phyloP scores from a whole-genome alignment of 176 grass and related monocot genomes.

The Oryza meridionalis region DNA sequence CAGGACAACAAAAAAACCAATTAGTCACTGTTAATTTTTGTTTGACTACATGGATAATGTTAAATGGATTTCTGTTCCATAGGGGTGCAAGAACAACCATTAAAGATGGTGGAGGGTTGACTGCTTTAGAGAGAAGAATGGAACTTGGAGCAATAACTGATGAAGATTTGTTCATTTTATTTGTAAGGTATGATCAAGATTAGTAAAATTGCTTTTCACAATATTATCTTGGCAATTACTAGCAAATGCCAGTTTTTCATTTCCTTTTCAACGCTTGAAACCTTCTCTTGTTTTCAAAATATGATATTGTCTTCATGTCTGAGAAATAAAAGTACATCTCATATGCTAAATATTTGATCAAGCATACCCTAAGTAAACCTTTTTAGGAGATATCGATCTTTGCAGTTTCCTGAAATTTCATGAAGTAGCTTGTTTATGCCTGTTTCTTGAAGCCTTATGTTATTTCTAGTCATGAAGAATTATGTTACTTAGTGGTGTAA shows the following conservation, averaged over 20 bases:
- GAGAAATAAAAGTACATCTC: constrained; percentile 7
- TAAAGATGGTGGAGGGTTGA: constrained; percentile 81
- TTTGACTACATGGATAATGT: constrained; percentile 8
- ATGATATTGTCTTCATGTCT: not conserved
- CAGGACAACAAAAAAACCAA: not conserved
- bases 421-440: not conserved
- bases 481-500: not conserved
- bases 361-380: not conserved
- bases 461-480: not conserved
- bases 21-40: not conserved
- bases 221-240: not conserved
- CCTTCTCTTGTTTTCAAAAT: not conserved
- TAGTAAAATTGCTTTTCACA: not conserved
- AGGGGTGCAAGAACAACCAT: constrained; percentile 85
- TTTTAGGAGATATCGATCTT: not conserved
- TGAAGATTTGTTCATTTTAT: constrained; percentile 93
- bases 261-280: not conserved
- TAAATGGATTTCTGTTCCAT: constrained; percentile 22
- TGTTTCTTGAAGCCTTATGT: not conserved
- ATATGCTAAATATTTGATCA: not conserved
- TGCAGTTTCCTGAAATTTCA: not conserved
- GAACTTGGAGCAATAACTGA: constrained; percentile 96
- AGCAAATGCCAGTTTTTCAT: not conserved
- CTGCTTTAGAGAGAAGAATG: constrained; percentile 97
- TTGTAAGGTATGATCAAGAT: constrained; percentile 54